Base-by-base conservation (phyloP, 1,139 yeast genomes). In the Pichia sp. region DNA sequence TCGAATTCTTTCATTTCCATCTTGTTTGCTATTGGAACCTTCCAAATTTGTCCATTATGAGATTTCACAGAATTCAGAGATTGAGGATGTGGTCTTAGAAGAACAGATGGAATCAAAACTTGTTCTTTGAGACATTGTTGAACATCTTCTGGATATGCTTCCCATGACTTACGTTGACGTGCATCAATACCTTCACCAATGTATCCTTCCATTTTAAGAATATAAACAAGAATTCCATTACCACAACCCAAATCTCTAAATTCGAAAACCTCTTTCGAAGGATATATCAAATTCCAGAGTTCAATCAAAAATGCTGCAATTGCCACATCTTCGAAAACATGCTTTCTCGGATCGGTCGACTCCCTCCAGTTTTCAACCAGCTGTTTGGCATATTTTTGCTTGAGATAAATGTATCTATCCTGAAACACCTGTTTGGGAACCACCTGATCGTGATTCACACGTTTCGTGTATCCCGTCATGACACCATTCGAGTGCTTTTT, bases 161-260 rank as follows among this genome's bases (percentile, higher is more conserved):
- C 64, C 98, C 98, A 92, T 0, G 96, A 85, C 59, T 90, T 90
- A 46, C 98, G 71, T 3, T 79, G 77, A 42, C 98, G 70, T 0
- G 96, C 97, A 64, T 92, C 98, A 28, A 90, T 79, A 7, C 97
- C 98, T 44, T 73, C 64, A 2, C 97, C 97, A 36, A 60, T 67
- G 55, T 77, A 85, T 0, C 97, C 97, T 64, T 90, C 97, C 68
- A 70, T 68, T 10, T 75, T 68, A 40, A 92, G 68, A 29, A 92
- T 77, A 55, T 85, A 77, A 6, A 87, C 95, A 42, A 92, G 66
- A 26, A 87, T 69, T 2, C 97, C 98, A 63, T 92, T 92, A 7
- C 98, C 98, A 66, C 98, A 92, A 0, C 98, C 98, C 46, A 90
- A 64, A 62, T 92, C 98, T 49, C 94, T 73, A 59, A 90, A 90